Percentiles rank a stretch among this genome's conserved stretches.
Conservation (phyloP, 352 stramenopile species). For the Phytophthora citricola region DNA sequence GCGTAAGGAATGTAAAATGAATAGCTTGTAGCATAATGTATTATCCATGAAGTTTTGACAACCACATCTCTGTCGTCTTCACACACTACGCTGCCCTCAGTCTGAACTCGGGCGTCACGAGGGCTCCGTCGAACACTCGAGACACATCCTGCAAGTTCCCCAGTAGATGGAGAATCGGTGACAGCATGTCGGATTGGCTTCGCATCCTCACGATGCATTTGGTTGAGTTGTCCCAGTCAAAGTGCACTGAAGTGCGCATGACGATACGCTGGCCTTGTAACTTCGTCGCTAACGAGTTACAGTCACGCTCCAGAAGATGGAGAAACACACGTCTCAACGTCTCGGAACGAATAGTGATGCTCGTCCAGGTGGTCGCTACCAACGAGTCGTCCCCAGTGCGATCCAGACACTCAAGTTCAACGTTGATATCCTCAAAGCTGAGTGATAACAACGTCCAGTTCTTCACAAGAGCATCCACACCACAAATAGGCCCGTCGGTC, state of each 20-base stretch:
- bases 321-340: constrained; percentile 5
- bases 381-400: not conserved
- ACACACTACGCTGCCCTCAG: not conserved
- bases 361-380: constrained; percentile 15
- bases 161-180: constrained; percentile 8
- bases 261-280: constrained; percentile 3
- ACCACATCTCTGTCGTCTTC: not conserved
- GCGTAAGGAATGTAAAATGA: constrained; percentile 8
- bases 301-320: not conserved
- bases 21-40: constrained; percentile 20
- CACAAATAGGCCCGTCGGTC: not conserved
- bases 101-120: constrained; percentile 8
- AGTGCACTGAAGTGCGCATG: constrained; percentile 14
- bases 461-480: not conserved
- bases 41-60: not conserved
- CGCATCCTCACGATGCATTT: constrained; percentile 1
- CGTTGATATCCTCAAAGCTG: constrained; percentile 3
- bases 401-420: constrained; percentile 12
- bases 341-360: not conserved
- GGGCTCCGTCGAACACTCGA: constrained; percentile 6
- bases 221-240: constrained; percentile 4
- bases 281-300: not conserved
- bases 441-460: constrained; percentile 6
- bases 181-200: constrained; percentile 14
- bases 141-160: constrained; percentile 10